These are phyloP conservation scores for Ambrosia hybrid DNA, from an alignment of 140 eudicot species.

Conservation along the genomic window DNA sequence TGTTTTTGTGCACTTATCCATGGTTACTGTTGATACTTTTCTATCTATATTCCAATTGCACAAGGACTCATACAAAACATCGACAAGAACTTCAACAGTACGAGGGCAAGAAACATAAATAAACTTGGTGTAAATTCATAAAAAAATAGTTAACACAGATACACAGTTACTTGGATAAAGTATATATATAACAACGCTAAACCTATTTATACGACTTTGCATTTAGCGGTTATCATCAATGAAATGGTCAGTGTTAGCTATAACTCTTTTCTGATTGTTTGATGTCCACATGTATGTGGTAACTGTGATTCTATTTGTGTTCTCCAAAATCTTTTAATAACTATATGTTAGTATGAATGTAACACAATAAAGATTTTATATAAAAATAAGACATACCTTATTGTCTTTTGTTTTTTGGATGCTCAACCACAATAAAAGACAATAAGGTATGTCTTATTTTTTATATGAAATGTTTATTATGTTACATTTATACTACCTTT, in stretches of 20 bases:
- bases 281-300: slow-evolving; percentile 10
- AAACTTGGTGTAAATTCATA: not conserved
- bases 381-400: not conserved
- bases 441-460: too few relatives aligned
- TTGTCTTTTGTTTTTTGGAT: not conserved
- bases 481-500: too few relatives aligned
- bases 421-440: too few relatives aligned
- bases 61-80: not conserved
- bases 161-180: not conserved
- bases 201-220: not conserved
- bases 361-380: not conserved
- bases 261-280: not conserved
- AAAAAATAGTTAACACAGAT: too few relatives aligned
- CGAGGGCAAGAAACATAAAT: not conserved
- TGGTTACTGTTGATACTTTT: not conserved
- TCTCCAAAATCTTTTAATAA: slow-evolving; percentile 3
- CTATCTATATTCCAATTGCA: not conserved
- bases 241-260: slow-evolving; percentile 4
- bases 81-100: not conserved
- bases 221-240: not conserved
- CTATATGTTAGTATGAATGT: not conserved
- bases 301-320: not conserved
- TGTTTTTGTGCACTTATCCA: not conserved
- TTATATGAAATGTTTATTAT: too few relatives aligned
- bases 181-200: too few relatives aligned